Evolutionary conservation across 257 asterid genomes (phyloP).

Genomic region (Solanum sejunctum): DNA sequence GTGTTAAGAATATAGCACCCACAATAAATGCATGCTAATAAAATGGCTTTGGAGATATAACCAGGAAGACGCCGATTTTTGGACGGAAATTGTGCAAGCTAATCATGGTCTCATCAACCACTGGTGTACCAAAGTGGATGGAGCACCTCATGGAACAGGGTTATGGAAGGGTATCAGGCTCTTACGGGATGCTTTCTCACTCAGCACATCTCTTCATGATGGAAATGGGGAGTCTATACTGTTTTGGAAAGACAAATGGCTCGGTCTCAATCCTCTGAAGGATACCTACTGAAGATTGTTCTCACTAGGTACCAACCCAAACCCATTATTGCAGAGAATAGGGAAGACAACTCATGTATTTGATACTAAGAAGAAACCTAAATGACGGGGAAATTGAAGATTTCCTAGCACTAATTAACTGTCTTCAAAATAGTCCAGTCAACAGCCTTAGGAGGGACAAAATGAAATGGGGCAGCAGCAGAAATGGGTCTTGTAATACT

Average conservation of each 20-base stretch:
- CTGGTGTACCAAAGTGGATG: background rate
- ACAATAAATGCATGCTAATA: background rate
- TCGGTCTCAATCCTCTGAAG: background rate
- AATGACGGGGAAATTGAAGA: background rate
- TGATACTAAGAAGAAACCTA: background rate
- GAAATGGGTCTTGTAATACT: background rate
- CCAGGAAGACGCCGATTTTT: background rate
- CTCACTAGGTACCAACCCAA: background rate
- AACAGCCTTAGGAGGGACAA: background rate
- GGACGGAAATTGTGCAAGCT: background rate
- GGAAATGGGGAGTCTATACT: background rate
- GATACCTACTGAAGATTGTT: background rate
- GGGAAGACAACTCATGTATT: background rate
- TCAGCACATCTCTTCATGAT: background rate
- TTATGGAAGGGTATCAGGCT: background rate
- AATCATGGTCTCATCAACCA: background rate
- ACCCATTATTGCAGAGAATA: background rate
- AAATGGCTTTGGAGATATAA: background rate
- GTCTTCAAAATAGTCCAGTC: background rate
- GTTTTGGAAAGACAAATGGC: background rate
- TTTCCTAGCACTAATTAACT: background rate
- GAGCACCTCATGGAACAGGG: background rate
- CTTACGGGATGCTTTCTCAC: background rate
- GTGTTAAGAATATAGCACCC: background rate
- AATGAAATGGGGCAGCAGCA: background rate